Evolutionary conservation across 192 early-diverging fungal species (phyloP).

Genomic region (Coemansia sp.): DNA sequence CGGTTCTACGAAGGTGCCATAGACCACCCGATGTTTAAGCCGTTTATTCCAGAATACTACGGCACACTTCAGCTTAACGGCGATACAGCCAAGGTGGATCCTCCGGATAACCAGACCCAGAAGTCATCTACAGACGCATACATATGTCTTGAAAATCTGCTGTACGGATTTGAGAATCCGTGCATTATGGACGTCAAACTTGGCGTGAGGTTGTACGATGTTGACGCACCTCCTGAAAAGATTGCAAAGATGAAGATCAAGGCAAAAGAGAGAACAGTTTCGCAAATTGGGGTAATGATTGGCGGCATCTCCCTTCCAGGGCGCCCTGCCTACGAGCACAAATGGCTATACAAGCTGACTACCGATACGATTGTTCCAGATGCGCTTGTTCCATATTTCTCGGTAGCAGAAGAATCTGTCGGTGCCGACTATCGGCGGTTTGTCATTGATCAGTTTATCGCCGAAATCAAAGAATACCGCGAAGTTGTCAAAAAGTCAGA

Average conservation of each 20-base stretch:
- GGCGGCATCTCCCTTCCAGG: conserved; percentile 67
- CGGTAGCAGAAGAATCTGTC: conserved; percentile 48
- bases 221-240: conserved; percentile 72
- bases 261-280: conserved; percentile 66
- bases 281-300: conserved; percentile 62
- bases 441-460: conserved; percentile 56
- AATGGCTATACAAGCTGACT: conserved; percentile 26
- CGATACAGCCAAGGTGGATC: background rate
- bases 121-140: conserved; percentile 10
- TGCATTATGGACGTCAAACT: conserved; percentile 89
- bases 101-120: background rate
- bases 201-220: conserved; percentile 73
- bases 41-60: background rate
- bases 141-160: conserved; percentile 77
- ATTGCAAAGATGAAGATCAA: conserved; percentile 59
- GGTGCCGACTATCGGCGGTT: conserved; percentile 38
- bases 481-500: conserved; percentile 51
- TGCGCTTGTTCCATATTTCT: conserved; percentile 43
- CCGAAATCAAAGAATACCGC: conserved; percentile 53
- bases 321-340: conserved; percentile 5
- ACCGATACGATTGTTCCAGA: conserved; percentile 2
- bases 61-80: background rate
- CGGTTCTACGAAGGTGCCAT: background rate
- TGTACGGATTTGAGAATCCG: conserved; percentile 63
- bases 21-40: background rate